Base-by-base conservation (phyloP, 2,329 filamentous ascomycete species). In the Dryadomyces quercus-mongolicae region DNA sequence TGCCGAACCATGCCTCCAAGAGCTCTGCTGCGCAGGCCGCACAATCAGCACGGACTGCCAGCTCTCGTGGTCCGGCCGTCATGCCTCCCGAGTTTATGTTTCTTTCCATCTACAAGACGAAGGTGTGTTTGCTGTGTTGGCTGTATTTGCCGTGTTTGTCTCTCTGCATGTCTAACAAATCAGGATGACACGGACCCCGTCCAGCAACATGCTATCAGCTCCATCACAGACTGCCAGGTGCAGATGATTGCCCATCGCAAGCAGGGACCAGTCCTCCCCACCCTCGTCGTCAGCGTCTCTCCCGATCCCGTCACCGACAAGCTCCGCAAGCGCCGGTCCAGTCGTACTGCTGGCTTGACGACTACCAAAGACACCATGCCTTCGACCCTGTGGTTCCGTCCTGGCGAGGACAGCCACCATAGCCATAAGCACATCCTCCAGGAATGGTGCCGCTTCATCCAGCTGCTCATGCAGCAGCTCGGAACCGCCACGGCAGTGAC, bases 241-340 rank as follows among this genome's bases (percentile, higher is more conserved):
- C 78, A 82, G 63, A 74, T 75, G 64, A 59, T 83, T 16, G 71
- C 79, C 45, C 77, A 84, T 61, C 77, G 80, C 51, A 85, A 85
- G 61, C 79, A 83, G 61, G 77, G 76, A 0, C 75, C 78, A 12
- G 70, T 76, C 5, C 66, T 81, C 8, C 80, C 80, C 1, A 85
- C 82, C 6, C 71, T 85, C 13, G 70, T 82, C 48, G 63, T 85
- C 42, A 77, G 71, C 58, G 67, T 85, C 49, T 71, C 72, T 21
- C 71, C 73, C 20, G 75, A 77, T 59, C 70, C 74, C 1, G 60
- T 66, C 9, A 71, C 74, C 42, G 80, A 84, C 59, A 83, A 80
- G 63, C 70, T 81, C 58, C 76, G 79, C 54, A 85, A 84, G 61
- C 76, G 82, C 51, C 74, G 82, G 56, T 85, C 82, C 49, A 85